These are phyloP conservation scores for Penicillium crystallinum DNA, from an alignment of 495 filamentous ascomycete genomes.

Conservation along the genomic window DNA sequence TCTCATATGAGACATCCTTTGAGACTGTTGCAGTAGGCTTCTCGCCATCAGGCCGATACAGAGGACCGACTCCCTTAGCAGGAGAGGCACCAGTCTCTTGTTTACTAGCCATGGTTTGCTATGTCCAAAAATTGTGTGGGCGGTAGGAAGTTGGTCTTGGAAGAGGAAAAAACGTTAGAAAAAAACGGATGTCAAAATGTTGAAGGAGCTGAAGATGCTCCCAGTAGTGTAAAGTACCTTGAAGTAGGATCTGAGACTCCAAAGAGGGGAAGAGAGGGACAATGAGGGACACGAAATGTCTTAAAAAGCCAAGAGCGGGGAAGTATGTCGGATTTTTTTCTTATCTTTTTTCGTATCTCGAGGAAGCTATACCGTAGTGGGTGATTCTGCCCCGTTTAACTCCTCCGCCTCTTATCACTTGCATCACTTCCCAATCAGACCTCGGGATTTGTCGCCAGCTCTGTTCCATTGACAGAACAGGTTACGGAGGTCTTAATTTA, in stretches of 20 bases:
- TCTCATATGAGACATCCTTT: conserved; percentile 71
- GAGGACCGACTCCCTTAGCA: conserved; percentile 69
- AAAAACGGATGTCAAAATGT: too few relatives aligned
- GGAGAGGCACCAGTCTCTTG: conserved; percentile 46
- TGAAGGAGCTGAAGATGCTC: neutral
- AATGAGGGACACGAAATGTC: conserved; percentile 1
- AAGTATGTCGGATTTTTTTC: conserved; percentile 6
- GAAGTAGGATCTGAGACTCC: neutral
- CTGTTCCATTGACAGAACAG: neutral
- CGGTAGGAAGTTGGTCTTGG: neutral
- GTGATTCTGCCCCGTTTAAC: conserved; percentile 8
- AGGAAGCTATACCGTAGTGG: conserved; percentile 8
- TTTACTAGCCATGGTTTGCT: conserved; percentile 20
- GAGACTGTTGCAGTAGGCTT: conserved; percentile 91
- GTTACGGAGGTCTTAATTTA: neutral
- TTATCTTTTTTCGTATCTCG: conserved; percentile 2
- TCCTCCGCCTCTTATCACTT: conserved; percentile 4
- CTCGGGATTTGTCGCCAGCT: neutral
- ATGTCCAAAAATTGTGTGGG: neutral
- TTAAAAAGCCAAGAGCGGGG: conserved; percentile 5
- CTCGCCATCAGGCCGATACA: conserved; percentile 68
- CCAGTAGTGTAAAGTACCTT: neutral
- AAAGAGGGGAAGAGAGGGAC: conserved; percentile 1
- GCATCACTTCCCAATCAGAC: neutral
- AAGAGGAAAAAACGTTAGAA: neutral